Conservation (phyloP, 768 basidiomycete genomes). For the Saitozyma sp. region DNA sequence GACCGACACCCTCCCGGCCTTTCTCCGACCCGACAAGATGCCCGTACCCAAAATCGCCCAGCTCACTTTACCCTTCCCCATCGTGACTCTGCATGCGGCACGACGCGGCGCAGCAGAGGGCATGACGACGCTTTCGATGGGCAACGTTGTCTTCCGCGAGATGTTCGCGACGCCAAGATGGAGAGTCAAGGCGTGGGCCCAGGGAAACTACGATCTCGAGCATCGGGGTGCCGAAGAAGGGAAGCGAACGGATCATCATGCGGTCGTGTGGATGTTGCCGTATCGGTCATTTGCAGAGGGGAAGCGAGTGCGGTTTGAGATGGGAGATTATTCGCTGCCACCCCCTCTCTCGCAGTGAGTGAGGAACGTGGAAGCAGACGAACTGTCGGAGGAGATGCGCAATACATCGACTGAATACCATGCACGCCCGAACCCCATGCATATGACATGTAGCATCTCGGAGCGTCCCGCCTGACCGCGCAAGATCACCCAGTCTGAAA, state of each 20-base stretch:
- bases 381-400: neutral
- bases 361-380: neutral
- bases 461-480: no score
- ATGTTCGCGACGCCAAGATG: slow-evolving; percentile 27
- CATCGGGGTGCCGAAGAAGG: slow-evolving; percentile 1
- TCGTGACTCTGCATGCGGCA: slow-evolving; percentile 29
- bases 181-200: slow-evolving; percentile 35
- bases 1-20: slow-evolving; percentile 21
- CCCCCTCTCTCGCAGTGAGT: no score
- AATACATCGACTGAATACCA: no score
- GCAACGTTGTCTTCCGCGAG: slow-evolving; percentile 36
- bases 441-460: no score
- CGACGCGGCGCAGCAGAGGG: slow-evolving; percentile 29
- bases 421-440: no score
- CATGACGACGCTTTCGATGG: slow-evolving; percentile 43
- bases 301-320: slow-evolving; percentile 39
- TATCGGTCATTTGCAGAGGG: slow-evolving; percentile 42
- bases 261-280: slow-evolving; percentile 37
- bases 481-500: neutral
- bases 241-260: slow-evolving; percentile 4
- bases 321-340: slow-evolving; percentile 42
- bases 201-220: slow-evolving; percentile 26
- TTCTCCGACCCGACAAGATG: slow-evolving; percentile 31
- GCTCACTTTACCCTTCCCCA: slow-evolving; percentile 33
- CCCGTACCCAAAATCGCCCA: slow-evolving; percentile 35